These are phyloP conservation scores for Vigna nakashimae DNA, from an alignment of 306 rosid species.

Conservation along the genomic window DNA sequence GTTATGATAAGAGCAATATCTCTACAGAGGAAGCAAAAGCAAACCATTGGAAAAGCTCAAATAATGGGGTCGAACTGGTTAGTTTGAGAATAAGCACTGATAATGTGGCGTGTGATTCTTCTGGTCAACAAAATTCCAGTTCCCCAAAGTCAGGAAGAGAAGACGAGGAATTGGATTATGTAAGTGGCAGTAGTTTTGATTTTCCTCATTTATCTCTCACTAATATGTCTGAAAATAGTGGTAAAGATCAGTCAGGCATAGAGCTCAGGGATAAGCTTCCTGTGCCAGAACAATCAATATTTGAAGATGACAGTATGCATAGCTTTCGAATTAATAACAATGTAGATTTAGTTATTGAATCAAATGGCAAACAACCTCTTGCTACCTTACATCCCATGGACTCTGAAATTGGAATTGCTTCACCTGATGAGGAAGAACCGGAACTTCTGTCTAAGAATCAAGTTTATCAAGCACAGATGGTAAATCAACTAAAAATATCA, in stretches of 20 bases:
- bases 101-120: slow-evolving; percentile 55
- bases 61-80: slow-evolving; percentile 60
- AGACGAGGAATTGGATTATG: slow-evolving; percentile 59
- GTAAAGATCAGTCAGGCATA: slow-evolving; percentile 50
- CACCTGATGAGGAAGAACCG: slow-evolving; percentile 57
- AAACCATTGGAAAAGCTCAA: slow-evolving; percentile 60
- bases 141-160: slow-evolving; percentile 58
- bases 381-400: slow-evolving; percentile 48
- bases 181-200: slow-evolving; percentile 60
- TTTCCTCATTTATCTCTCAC: slow-evolving; percentile 74
- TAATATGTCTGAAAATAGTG: slow-evolving; percentile 67
- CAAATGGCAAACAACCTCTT: slow-evolving; percentile 56
- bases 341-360: slow-evolving; percentile 72
- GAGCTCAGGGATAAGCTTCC: slow-evolving; percentile 51
- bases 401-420: slow-evolving; percentile 69
- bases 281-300: slow-evolving; percentile 48
- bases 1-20: slow-evolving; percentile 52
- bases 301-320: slow-evolving; percentile 71
- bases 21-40: slow-evolving; percentile 59
- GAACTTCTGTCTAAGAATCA: slow-evolving; percentile 45
- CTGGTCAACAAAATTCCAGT: slow-evolving; percentile 54
- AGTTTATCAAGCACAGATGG: slow-evolving; percentile 53
- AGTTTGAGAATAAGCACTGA: slow-evolving; percentile 68
- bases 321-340: slow-evolving; percentile 78
- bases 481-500: slow-evolving; percentile 68